phyloP scores from a whole-genome alignment of 2,329 filamentous ascomycete genomes.

The Fusarium sp. region DNA sequence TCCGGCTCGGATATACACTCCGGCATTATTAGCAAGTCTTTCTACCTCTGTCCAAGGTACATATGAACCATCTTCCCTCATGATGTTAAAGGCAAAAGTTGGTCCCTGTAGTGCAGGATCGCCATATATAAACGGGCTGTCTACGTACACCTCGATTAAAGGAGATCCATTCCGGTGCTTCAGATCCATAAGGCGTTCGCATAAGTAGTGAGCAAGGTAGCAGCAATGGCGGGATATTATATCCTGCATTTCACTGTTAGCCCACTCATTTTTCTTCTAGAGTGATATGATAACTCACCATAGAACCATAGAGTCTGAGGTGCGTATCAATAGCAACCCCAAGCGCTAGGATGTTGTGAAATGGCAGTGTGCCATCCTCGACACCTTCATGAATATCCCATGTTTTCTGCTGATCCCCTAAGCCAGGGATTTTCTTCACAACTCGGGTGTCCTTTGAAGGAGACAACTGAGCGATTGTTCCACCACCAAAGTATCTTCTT shows the following conservation, averaged over 20 bases:
- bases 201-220: slow-evolving; percentile 64
- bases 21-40: slow-evolving; percentile 64
- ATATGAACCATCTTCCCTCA: slow-evolving; percentile 64
- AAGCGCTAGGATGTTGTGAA: slow-evolving; percentile 74
- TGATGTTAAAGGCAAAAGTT: slow-evolving; percentile 74
- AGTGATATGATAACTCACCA: slow-evolving; percentile 51
- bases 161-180: slow-evolving; percentile 66
- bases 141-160: slow-evolving; percentile 68
- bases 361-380: slow-evolving; percentile 76
- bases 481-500: slow-evolving; percentile 75
- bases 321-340: slow-evolving; percentile 71
- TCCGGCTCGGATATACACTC: slow-evolving; percentile 70
- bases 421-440: slow-evolving; percentile 56
- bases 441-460: slow-evolving; percentile 44
- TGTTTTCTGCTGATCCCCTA: slow-evolving; percentile 52
- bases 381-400: slow-evolving; percentile 70
- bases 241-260: slow-evolving; percentile 40
- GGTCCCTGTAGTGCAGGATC: slow-evolving; percentile 69
- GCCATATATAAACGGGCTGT: slow-evolving; percentile 60
- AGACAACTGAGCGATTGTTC: slow-evolving; percentile 71
- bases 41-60: slow-evolving; percentile 72
- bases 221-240: slow-evolving; percentile 70
- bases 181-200: slow-evolving; percentile 61
- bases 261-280: not conserved
- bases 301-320: slow-evolving; percentile 66